These are phyloP conservation scores for Penstemon eatonii DNA, from an alignment of 257 asterid species.

Conservation along the genomic window DNA sequence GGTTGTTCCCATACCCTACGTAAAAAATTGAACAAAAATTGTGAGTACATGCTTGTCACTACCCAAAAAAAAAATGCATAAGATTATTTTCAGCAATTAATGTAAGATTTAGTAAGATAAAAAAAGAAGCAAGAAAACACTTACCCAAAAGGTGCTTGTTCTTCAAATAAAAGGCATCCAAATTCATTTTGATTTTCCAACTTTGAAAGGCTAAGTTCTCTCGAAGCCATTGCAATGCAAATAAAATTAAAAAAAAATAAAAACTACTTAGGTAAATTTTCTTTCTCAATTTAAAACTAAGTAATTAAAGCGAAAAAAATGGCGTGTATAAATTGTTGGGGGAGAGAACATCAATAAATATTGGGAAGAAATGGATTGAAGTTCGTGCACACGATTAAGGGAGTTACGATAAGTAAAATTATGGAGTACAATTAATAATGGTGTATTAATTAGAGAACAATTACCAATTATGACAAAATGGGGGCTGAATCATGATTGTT, in stretches of 20 bases:
- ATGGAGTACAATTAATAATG: conserved; percentile 43
- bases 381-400: conserved; percentile 69
- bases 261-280: not conserved
- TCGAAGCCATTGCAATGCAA: conserved; percentile 33
- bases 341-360: conserved; percentile 30
- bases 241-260: not conserved
- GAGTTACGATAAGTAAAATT: conserved; percentile 58
- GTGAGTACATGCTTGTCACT: not conserved
- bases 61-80: too few species aligned
- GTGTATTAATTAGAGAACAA: conserved; percentile 47
- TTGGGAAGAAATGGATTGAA: conserved; percentile 31
- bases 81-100: too few species aligned
- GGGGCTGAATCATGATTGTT: conserved; percentile 49
- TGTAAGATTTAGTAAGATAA: not conserved
- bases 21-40: not conserved
- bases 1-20: conserved; percentile 53
- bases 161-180: conserved; percentile 36
- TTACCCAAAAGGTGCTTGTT: conserved; percentile 43
- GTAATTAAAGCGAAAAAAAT: not conserved
- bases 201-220: conserved; percentile 24
- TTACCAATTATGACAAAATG: conserved; percentile 48
- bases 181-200: conserved; percentile 34
- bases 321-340: conserved; percentile 29
- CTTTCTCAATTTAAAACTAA: not conserved
- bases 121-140: not conserved